Evolutionary conservation across 352 stramenopile genomes (phyloP).

Genomic region (Phytophthora crassamura): DNA sequence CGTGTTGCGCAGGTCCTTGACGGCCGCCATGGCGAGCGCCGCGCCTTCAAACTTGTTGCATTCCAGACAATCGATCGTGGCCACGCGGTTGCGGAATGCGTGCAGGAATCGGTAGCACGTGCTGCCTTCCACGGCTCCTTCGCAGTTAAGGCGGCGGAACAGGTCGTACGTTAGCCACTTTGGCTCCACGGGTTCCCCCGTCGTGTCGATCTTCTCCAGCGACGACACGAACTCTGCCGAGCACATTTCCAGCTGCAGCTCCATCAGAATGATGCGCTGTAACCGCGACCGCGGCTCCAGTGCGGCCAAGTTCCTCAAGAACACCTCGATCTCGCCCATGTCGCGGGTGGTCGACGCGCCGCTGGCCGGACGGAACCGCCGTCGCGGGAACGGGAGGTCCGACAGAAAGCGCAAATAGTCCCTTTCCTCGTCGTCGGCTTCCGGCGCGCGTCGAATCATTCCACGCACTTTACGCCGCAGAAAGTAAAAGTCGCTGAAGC

Average conservation of each 20-base stretch:
- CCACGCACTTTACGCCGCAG: constrained; percentile 73
- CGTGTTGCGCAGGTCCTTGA: constrained; percentile 72
- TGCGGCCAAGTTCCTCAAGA: constrained; percentile 73
- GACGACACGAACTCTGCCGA: constrained; percentile 79
- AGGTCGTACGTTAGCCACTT: constrained; percentile 86
- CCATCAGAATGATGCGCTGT: constrained; percentile 64
- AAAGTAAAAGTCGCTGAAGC: constrained; percentile 75
- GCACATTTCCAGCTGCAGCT: constrained; percentile 79
- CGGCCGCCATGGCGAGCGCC: constrained; percentile 56
- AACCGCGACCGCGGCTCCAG: constrained; percentile 66
- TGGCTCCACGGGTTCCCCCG: constrained; percentile 62
- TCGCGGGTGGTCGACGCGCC: constrained; percentile 52
- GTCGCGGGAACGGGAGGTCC: constrained; percentile 74
- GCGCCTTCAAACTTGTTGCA: constrained; percentile 63
- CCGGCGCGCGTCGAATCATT: constrained; percentile 46
- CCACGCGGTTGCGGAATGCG: constrained; percentile 76
- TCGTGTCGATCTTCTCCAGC: constrained; percentile 79
- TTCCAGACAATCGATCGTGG: constrained; percentile 65
- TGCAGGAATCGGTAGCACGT: constrained; percentile 83
- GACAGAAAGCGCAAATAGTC: constrained; percentile 78
- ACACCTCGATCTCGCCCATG: constrained; percentile 73
- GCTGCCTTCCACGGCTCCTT: constrained; percentile 65
- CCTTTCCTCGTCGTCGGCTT: constrained; percentile 44
- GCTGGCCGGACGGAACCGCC: constrained; percentile 60
- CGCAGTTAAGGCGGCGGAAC: constrained; percentile 73